Evolutionary conservation across 2,329 filamentous ascomycete genomes (phyloP).

Genomic region (Phaeosphaeria sp.): DNA sequence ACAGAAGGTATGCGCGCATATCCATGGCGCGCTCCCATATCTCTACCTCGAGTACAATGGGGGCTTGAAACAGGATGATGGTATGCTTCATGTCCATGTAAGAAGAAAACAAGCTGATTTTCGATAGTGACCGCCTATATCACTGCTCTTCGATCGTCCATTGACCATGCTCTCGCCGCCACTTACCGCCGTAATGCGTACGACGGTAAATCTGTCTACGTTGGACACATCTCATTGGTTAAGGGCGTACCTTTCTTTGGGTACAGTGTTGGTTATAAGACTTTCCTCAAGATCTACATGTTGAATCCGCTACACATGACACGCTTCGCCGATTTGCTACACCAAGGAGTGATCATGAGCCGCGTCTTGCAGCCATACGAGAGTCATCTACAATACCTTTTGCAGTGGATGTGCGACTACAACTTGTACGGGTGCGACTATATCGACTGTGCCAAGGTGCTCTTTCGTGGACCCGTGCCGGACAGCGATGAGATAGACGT

Average conservation of each 20-base stretch:
- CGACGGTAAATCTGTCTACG: constrained; percentile 73
- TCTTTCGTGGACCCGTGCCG: constrained; percentile 79
- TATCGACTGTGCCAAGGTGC: constrained; percentile 73
- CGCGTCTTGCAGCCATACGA: constrained; percentile 89
- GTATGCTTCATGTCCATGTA: constrained; percentile 54
- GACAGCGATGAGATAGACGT: constrained; percentile 67
- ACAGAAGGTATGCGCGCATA: constrained; percentile 93
- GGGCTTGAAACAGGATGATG: constrained; percentile 68
- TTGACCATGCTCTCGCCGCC: constrained; percentile 86
- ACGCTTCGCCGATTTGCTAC: constrained; percentile 83
- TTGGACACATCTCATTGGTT: constrained; percentile 88
- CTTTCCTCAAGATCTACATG: constrained; percentile 94
- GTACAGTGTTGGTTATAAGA: constrained; percentile 88
- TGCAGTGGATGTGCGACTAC: constrained; percentile 99
- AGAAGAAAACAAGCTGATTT: constrained; percentile 14
- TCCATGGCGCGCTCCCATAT: constrained; percentile 95
- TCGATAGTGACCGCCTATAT: constrained; percentile 75
- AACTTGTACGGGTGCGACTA: constrained; percentile 95
- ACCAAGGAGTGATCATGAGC: constrained; percentile 87
- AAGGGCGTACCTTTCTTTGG: constrained; percentile 97
- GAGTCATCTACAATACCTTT: constrained; percentile 86
- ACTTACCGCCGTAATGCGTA: constrained; percentile 81
- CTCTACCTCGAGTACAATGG: constrained; percentile 88
- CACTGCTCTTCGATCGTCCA: constrained; percentile 78
- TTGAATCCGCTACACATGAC: constrained; percentile 86